Evolutionary conservation across 2,329 filamentous ascomycete genomes (phyloP).

Genomic region (Pseudocercospora fijiensis): DNA sequence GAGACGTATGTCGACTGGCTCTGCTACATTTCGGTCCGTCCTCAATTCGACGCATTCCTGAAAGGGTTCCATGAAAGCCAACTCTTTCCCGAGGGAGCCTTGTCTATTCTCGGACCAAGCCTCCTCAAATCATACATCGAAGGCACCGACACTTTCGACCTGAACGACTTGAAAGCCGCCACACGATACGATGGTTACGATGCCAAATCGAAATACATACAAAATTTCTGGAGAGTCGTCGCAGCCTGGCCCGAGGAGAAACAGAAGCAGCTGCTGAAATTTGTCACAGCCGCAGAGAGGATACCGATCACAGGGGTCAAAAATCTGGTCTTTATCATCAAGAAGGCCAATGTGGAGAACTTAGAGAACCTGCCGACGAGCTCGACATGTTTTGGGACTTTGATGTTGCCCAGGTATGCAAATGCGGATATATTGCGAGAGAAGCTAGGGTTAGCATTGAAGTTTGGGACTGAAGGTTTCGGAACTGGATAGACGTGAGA

Average conservation of each 20-base stretch:
- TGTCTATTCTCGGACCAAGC: conserved; percentile 62
- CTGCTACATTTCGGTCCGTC: conserved; percentile 70
- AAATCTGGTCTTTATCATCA: conserved; percentile 79
- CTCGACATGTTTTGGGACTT: conserved; percentile 87
- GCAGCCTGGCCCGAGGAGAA: conserved; percentile 65
- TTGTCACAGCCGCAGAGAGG: conserved; percentile 89
- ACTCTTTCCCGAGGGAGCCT: conserved; percentile 22
- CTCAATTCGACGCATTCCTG: conserved; percentile 78
- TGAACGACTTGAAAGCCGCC: conserved; percentile 67
- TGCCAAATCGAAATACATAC: conserved; percentile 65
- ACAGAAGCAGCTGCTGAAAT: conserved; percentile 78
- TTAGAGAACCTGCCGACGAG: conserved; percentile 71
- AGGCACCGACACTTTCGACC: conserved; percentile 77
- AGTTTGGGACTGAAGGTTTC: conserved; percentile 80
- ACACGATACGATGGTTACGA: conserved; percentile 82
- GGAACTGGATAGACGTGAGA: conserved; percentile 49
- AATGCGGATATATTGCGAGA: conserved; percentile 67
- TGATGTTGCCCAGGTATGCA: conserved; percentile 80
- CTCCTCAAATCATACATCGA: conserved; percentile 78
- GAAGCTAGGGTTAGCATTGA: conserved; percentile 79
- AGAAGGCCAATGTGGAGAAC: conserved; percentile 67
- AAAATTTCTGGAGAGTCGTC: conserved; percentile 82
- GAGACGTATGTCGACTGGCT: conserved; percentile 83
- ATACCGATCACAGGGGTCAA: conserved; percentile 83
- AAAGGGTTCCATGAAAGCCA: conserved; percentile 63